Conservation (phyloP, 805 yeast species). For the Ogataea allantospora region DNA sequence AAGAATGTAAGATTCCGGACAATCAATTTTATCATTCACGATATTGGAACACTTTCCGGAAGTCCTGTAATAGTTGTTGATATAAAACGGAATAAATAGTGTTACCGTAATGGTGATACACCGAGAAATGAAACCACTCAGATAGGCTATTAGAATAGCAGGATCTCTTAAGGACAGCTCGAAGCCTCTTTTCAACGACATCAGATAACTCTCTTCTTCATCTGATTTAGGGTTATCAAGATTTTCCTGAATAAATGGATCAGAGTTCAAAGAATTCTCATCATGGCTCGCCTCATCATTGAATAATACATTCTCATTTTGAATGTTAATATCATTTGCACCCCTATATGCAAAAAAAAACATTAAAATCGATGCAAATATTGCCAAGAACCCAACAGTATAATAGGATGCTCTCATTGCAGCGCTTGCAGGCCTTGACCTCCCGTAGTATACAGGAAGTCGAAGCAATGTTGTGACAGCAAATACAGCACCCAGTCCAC, state of each 20-base stretch:
- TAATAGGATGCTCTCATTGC: conserved; percentile 50
- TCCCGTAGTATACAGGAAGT: conserved; percentile 51
- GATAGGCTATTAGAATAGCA: conserved; percentile 52
- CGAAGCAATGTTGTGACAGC: conserved; percentile 56
- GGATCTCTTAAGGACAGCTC: conserved; percentile 44
- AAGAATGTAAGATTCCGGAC: conserved; percentile 62
- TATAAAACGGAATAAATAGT: conserved; percentile 61
- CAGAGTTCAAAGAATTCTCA: conserved; percentile 33
- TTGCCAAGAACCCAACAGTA: conserved; percentile 44
- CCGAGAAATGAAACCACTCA: conserved; percentile 63
- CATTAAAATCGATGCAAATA: conserved; percentile 39
- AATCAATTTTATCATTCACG: conserved; percentile 38
- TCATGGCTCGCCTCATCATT: conserved; percentile 31
- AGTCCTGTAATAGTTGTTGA: conserved; percentile 52
- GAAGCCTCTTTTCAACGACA: conserved; percentile 47
- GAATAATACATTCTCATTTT: conserved; percentile 32
- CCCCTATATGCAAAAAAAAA: conserved; percentile 34
- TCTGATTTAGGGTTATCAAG: conserved; percentile 34
- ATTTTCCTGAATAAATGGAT: too few species aligned
- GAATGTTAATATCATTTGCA: conserved; percentile 38
- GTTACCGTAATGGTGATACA: conserved; percentile 58
- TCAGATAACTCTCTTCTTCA: conserved; percentile 35
- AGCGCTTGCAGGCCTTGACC: conserved; percentile 37
- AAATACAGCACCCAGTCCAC: conserved; percentile 68
- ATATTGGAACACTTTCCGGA: conserved; percentile 47